Percentiles rank a stretch among this genome's conserved stretches.
phyloP scores from a whole-genome alignment of 2,329 filamentous ascomycete genomes.

The Colletotrichum phormii region DNA sequence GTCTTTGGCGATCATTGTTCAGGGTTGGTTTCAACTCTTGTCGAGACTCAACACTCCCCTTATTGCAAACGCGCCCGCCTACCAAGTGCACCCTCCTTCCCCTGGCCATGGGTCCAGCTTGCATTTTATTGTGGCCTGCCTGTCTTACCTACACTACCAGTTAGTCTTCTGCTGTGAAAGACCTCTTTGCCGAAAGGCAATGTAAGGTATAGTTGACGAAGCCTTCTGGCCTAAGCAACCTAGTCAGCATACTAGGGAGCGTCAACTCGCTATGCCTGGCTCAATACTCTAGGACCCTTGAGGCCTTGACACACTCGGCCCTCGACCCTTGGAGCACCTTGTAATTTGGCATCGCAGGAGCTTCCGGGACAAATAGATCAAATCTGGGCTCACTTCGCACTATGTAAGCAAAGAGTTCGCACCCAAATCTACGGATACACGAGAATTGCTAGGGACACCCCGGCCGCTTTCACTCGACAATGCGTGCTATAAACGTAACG shows the following conservation, averaged over 20 bases:
- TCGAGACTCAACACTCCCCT: neutral
- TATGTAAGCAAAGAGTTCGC: slow-evolving; percentile 12
- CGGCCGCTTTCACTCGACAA: neutral
- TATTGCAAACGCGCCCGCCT: neutral
- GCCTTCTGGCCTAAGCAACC: neutral
- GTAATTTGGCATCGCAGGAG: neutral
- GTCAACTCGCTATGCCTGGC: slow-evolving; percentile 4
- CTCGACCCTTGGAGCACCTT: neutral
- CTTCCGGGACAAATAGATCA: neutral
- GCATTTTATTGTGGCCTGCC: neutral
- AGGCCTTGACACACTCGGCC: neutral
- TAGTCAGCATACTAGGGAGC: neutral
- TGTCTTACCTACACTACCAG: neutral
- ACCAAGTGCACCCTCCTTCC: neutral
- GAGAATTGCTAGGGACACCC: slow-evolving; percentile 9
- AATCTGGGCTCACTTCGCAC: slow-evolving; percentile 4
- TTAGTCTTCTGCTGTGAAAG: neutral
- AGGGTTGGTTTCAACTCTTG: slow-evolving; percentile 17
- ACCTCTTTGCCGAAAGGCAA: neutral
- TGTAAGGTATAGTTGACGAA: neutral
- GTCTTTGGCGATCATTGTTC: slow-evolving; percentile 11
- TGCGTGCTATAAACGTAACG: neutral
- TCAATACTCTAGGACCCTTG: neutral
- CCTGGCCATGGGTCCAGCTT: neutral
- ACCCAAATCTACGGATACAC: neutral